phyloP scores from a whole-genome alignment of 768 basidiomycete species.

The Hygrocybe coccinea region DNA sequence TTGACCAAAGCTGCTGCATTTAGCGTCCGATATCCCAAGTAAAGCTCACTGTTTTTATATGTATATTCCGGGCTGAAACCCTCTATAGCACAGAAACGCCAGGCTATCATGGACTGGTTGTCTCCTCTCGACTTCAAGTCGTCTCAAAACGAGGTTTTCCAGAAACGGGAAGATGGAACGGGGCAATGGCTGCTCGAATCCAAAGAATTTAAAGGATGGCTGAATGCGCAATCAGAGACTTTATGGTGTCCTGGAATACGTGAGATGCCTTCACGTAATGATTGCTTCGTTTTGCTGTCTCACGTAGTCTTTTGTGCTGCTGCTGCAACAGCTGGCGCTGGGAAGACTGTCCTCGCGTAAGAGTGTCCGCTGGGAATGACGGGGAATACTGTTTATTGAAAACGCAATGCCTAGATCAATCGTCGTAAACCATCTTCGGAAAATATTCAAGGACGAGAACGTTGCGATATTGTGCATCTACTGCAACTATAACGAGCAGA shows the following conservation, averaged over 20 bases:
- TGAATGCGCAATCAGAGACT: not conserved
- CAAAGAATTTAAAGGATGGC: conserved; percentile 2
- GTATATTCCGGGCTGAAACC: not conserved
- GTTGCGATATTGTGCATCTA: not conserved
- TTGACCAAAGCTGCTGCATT: no score
- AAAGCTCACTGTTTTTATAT: no score
- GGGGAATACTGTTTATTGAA: no score
- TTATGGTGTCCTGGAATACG: conserved; percentile 14
- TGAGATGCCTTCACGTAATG: not conserved
- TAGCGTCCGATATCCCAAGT: no score
- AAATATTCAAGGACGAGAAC: not conserved
- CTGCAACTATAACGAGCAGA: conserved; percentile 2
- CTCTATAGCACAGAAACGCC: not conserved
- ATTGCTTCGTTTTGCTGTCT: not conserved
- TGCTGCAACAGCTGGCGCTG: conserved; percentile 11
- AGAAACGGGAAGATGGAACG: not conserved
- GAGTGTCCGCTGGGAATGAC: not conserved
- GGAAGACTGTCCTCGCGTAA: conserved; percentile 12
- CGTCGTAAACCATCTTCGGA: conserved; percentile 1
- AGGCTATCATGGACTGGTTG: conserved; percentile 6
- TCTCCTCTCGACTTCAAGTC: conserved; percentile 10
- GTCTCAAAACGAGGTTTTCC: not conserved
- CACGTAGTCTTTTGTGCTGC: not conserved
- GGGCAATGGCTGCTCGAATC: conserved; percentile 9
- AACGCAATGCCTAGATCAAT: conserved; percentile 3